These are phyloP conservation scores for Fusarium piperis DNA, from an alignment of 2,329 filamentous ascomycete genomes.

Conservation along the genomic window DNA sequence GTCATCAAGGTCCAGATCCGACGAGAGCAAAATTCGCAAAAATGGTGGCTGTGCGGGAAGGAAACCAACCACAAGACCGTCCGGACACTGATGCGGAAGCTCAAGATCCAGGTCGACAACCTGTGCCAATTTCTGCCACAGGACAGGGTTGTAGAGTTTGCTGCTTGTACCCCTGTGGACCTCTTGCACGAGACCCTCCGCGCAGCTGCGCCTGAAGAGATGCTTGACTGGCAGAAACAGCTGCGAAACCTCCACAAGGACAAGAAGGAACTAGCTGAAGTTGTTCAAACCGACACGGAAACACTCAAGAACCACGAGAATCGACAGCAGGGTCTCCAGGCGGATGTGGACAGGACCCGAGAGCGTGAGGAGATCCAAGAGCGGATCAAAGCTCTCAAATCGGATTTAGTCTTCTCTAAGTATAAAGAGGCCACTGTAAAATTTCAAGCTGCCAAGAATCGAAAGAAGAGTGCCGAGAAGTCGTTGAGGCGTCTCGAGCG, in stretches of 20 bases:
- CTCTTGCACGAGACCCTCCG: conserved; percentile 87
- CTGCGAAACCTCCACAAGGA: conserved; percentile 76
- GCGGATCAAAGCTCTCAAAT: conserved; percentile 71
- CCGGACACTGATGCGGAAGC: conserved; percentile 71
- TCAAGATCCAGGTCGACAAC: conserved; percentile 96
- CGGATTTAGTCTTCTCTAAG: conserved; percentile 70
- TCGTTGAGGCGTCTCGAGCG: conserved; percentile 69
- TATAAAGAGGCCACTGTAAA: conserved; percentile 66
- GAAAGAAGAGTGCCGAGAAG: conserved; percentile 62
- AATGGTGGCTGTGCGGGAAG: conserved; percentile 80
- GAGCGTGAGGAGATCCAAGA: conserved; percentile 77
- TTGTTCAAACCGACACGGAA: conserved; percentile 68
- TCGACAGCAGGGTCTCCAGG: conserved; percentile 78
- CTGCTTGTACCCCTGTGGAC: conserved; percentile 81
- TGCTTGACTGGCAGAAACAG: conserved; percentile 80
- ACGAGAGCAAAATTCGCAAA: conserved; percentile 81
- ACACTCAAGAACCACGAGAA: conserved; percentile 73
- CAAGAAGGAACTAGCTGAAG: conserved; percentile 70
- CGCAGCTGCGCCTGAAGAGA: conserved; percentile 83
- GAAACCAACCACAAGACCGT: conserved; percentile 71
- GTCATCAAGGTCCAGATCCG: conserved; percentile 81
- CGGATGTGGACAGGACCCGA: conserved; percentile 83
- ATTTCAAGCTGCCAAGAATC: conserved; percentile 62
- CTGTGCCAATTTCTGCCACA: conserved; percentile 97
- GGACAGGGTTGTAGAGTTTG: conserved; percentile 95